phyloP scores from a whole-genome alignment of 2,329 filamentous ascomycete species.

The Colletotrichum tropicicola region DNA sequence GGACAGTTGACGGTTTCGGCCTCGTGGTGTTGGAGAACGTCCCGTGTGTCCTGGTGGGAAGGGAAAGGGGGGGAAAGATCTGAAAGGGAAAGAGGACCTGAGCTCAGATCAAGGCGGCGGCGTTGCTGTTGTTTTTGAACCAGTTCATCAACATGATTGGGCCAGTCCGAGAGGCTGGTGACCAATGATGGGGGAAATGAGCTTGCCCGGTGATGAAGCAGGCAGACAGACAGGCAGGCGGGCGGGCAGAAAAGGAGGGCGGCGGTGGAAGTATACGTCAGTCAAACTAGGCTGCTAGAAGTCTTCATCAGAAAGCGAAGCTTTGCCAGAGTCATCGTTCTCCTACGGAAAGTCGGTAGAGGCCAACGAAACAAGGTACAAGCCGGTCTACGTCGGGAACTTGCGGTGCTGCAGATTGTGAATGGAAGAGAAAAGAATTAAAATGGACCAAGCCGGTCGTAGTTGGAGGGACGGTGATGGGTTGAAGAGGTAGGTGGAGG shows the following conservation, averaged over 20 bases:
- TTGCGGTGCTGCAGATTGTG: slow-evolving; percentile 40
- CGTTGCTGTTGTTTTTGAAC: slow-evolving; percentile 49
- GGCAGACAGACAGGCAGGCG: not conserved
- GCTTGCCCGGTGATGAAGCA: slow-evolving; percentile 32
- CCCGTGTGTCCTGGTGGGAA: slow-evolving; percentile 29
- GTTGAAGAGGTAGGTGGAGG: slow-evolving; percentile 31
- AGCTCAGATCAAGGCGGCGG: slow-evolving; percentile 48
- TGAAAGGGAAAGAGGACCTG: slow-evolving; percentile 35
- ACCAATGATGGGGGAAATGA: slow-evolving; percentile 50
- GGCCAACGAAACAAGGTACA: slow-evolving; percentile 39
- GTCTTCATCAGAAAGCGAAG: slow-evolving; percentile 43
- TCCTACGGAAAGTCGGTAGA: slow-evolving; percentile 41
- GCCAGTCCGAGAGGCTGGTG: slow-evolving; percentile 39
- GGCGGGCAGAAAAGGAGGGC: slow-evolving; percentile 39
- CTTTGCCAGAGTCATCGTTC: slow-evolving; percentile 49
- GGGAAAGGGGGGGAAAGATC: slow-evolving; percentile 41
- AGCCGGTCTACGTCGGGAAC: slow-evolving; percentile 47
- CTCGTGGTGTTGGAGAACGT: slow-evolving; percentile 6
- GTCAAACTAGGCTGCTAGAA: slow-evolving; percentile 48
- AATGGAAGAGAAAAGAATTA: slow-evolving; percentile 34
- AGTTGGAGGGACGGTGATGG: slow-evolving; percentile 31
- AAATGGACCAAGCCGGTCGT: slow-evolving; percentile 31
- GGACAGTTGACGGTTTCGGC: not conserved
- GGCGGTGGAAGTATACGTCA: slow-evolving; percentile 46
- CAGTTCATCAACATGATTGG: slow-evolving; percentile 57